Base-by-base conservation (phyloP, 1,284 basidiomycete genomes). In the Fomes fomentarius region DNA sequence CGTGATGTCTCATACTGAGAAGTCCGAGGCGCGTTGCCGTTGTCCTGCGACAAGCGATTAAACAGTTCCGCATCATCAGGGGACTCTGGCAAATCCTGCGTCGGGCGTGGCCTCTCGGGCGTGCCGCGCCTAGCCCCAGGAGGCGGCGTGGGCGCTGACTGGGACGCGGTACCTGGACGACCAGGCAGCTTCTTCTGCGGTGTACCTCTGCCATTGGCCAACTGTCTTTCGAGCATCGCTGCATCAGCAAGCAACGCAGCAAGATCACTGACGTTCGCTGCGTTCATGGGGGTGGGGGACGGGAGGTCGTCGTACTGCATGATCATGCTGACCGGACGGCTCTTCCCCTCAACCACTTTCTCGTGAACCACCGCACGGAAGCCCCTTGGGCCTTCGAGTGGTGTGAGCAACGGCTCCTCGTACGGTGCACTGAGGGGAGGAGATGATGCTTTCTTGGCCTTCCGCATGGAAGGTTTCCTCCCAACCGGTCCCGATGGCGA, bases 341-440 rank as follows among this genome's bases (percentile, higher is more conserved):
- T 59, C 44, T 57, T 54, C 22, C 59, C 59, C 33, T 66, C 62
- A 2, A 63, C 49, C 3, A 68, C 64, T 50, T 68, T 71, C 43
- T 61, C 54, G 45, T 71, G 68, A n/a, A 70, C 69, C 17, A 70
- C 66, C 2, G 68, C 67, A 37, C 53, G 62, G 62, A 69, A 71
- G 22, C 67, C 61, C 33, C 53, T 59, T 15, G 56, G 62, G 0
- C 54, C 57, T 4, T 62, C 51, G 44, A 63, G 57, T 3, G 60
- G 63, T 14, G 65, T 64, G 15, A 67, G 52, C 14, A 61, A 56
- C 0, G 61, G 59, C 31, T 63, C 58, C 19, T 60, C 58, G 26
- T 56, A 63, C n/a, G 60, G 49, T 24, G 45, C 50, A 17, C 24
- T 51, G 12, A 35, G 47, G 3, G 55, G 35, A 10, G 38, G 25